Percentiles rank a stretch among this genome's conserved stretches.
These are phyloP conservation scores for Metarhizium humberi DNA, from an alignment of 2,329 filamentous ascomycete species.

Conservation along the genomic window DNA sequence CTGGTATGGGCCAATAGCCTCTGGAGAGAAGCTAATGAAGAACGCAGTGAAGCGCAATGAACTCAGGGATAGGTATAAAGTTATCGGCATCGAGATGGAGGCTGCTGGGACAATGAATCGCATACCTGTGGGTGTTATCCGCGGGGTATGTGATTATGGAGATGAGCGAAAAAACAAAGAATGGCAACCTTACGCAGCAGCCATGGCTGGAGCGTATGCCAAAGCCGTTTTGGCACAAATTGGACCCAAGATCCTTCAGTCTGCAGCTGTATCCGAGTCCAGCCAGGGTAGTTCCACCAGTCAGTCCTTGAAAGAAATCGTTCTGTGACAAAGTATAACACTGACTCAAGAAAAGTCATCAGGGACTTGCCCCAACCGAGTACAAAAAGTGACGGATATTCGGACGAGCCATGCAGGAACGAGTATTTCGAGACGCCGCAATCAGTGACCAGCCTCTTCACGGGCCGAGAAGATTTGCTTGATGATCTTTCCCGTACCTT, in stretches of 20 bases:
- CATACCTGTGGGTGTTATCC: not conserved
- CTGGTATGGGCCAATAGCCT: slow-evolving; percentile 17
- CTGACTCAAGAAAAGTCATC: no score
- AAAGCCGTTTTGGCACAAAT: not conserved
- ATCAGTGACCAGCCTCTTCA: not conserved
- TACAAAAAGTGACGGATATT: no score
- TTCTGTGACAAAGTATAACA: no score
- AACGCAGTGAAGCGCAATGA: slow-evolving; percentile 1
- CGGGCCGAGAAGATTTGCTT: not conserved
- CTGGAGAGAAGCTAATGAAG: slow-evolving; percentile 5
- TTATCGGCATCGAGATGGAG: not conserved
- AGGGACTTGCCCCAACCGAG: no score
- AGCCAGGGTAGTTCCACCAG: no score
- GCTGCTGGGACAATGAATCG: not conserved
- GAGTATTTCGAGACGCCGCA: not conserved
- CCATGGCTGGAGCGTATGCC: not conserved
- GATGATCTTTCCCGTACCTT: not conserved
- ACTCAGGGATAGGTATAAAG: slow-evolving; percentile 3
- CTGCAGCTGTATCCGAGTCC: no score
- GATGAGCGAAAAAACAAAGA: not conserved
- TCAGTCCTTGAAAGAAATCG: no score
- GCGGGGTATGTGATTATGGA: not conserved
- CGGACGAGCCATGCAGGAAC: not conserved
- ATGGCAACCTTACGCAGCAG: not conserved
- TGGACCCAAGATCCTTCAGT: no score